Base-by-base conservation (phyloP, 139 green algal genomes). In the Chloropicon primus region DNA sequence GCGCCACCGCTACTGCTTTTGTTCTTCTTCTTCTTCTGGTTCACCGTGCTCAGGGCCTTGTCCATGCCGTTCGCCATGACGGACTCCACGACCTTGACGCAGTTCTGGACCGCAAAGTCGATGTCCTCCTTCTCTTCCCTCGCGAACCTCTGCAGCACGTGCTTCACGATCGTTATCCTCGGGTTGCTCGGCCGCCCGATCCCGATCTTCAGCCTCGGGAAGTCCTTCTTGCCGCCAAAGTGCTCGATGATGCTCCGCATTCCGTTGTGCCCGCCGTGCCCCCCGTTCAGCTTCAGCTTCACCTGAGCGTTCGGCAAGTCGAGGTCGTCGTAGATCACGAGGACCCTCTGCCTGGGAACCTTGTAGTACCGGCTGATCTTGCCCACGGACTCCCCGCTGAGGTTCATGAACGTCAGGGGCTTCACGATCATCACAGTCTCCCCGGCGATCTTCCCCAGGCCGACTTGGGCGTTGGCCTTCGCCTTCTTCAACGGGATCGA, bases 191-290 rank as follows among this genome's bases (percentile, higher is more conserved):
- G 93, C 2, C 93, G 78, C 1, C 93, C 92, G 62, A 97, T 97
- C 71, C 92, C 92, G 27, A 94, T 88, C 24, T 86, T 87, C 0
- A 97, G 22, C 1, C 92, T 77, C 0, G 91, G 83, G 74, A 97
- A 97, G 73, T 89, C 86, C 5, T 89, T 81, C 2, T n/a, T 82
- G 71, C 86, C 88, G 1, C 83, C 71, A n/a, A 96, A 72, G 29
- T 88, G 81, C 54, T 92, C 80, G 1, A 91, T 89, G 76, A 98
- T 95, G 84, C 83, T 92, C 29, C 90, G 85, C 82, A 97, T 91
- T 29, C 93, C 94, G 81, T 98, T 98, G 86, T 98, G 94, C 1
- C 94, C 94, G 2, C 93, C 94, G 82, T 96, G 90, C 0, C 93
- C 91, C 1, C 93, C 94, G 62, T 90, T 92, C 22, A 78, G 74